phyloP scores from a whole-genome alignment of 163 green algal genomes.

The Smithsoniella earleae region DNA sequence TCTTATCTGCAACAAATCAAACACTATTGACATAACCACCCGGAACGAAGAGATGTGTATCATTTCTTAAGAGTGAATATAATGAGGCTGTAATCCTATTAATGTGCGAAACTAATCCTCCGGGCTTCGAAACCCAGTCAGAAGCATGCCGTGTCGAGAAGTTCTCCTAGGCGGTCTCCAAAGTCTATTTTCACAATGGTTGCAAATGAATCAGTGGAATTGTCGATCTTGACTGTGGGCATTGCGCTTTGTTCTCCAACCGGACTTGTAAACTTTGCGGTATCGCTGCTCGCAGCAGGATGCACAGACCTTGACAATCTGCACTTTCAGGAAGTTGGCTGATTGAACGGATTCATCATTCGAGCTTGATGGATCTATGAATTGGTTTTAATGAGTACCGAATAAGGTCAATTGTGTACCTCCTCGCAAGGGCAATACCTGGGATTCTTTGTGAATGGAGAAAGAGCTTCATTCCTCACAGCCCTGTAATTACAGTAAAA shows the following conservation, averaged over 20 bases:
- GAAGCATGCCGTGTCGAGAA: constrained; percentile 70
- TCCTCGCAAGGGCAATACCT: no score
- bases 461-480: no score
- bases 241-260: constrained; percentile 34
- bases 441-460: no score
- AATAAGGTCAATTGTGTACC: no score
- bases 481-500: no score
- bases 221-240: constrained; percentile 84
- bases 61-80: constrained; percentile 4
- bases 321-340: no score
- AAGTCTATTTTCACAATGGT: constrained; percentile 73
- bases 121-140: not conserved
- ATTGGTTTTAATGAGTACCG: no score
- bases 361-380: no score
- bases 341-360: no score
- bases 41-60: not conserved
- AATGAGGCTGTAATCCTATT: no score
- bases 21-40: not conserved
- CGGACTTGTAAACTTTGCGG: not conserved
- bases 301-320: no score
- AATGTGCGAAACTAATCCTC: not conserved
- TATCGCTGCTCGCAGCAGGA: no score
- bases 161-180: constrained; percentile 71
- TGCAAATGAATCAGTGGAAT: constrained; percentile 73
- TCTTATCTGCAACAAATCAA: constrained; percentile 49